These are phyloP conservation scores for Spirogloea muscicola DNA, from an alignment of 139 green algal species.

Conservation along the genomic window DNA sequence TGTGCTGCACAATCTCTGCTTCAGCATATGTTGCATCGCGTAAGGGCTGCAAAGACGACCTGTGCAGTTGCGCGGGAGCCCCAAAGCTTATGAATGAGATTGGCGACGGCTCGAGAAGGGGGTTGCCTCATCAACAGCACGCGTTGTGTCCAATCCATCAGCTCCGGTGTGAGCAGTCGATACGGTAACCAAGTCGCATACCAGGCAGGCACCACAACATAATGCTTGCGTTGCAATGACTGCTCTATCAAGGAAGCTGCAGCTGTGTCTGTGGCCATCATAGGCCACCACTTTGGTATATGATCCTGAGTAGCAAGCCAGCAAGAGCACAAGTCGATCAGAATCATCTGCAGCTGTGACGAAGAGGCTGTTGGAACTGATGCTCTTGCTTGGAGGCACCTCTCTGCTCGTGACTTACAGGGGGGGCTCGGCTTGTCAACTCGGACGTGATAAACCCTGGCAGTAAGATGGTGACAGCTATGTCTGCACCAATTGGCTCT, in stretches of 20 bases:
- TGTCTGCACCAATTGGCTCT: not conserved
- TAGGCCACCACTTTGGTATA: conserved; percentile 28
- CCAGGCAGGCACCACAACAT: conserved; percentile 17
- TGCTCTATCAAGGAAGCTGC: conserved; percentile 8
- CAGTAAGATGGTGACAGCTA: conserved; percentile 28
- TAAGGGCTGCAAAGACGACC: too few species aligned
- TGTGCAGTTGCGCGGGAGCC: too few species aligned
- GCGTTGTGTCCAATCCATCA: conserved; percentile 19
- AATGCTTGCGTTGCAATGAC: conserved; percentile 1
- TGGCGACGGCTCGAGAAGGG: not conserved
- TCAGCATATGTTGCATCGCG: too few species aligned
- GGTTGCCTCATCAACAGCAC: conserved; percentile 17
- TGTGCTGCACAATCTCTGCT: too few species aligned
- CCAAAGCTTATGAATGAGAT: too few species aligned
- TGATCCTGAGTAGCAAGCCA: conserved; percentile 14
- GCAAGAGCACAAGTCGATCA: conserved; percentile 10
- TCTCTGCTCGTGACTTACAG: too few species aligned
- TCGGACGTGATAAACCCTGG: conserved; percentile 37
- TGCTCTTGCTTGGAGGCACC: too few species aligned
- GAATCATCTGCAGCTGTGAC: conserved; percentile 10
- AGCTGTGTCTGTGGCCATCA: conserved; percentile 12
- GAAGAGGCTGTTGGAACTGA: too few species aligned
- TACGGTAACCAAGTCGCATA: not conserved
- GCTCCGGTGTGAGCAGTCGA: conserved; percentile 32
- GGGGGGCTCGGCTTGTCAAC: too few species aligned